Evolutionary conservation across 148 eudicot species (phyloP).

Genomic region (Camellia sinensis): DNA sequence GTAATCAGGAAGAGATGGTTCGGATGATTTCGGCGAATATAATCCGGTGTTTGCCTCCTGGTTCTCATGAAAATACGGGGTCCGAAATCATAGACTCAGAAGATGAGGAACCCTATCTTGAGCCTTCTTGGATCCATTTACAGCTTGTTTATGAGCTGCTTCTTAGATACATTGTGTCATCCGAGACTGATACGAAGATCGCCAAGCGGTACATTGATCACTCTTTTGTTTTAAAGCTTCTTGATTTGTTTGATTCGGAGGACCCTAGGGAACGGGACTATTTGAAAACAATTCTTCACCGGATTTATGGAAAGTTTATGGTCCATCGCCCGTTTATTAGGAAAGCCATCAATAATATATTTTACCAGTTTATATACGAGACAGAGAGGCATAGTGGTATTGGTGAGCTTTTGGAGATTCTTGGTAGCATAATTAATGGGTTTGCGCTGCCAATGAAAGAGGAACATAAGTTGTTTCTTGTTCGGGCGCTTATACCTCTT

Average conservation of each 20-base stretch:
- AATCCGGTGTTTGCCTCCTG: conserved; percentile 51
- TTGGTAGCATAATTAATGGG: conserved; percentile 68
- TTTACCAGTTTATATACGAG: conserved; percentile 56
- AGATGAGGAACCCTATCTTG: conserved; percentile 57
- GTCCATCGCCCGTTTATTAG: conserved; percentile 64
- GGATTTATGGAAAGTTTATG: conserved; percentile 64
- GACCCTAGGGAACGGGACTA: conserved; percentile 55
- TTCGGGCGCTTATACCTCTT: conserved; percentile 61
- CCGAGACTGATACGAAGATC: conserved; percentile 54
- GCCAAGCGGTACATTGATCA: conserved; percentile 60
- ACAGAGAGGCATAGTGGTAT: conserved; percentile 63
- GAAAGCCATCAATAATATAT: conserved; percentile 53
- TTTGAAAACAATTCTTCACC: conserved; percentile 49
- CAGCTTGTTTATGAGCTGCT: conserved; percentile 61
- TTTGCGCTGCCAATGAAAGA: conserved; percentile 76
- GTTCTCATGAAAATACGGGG: conserved; percentile 52
- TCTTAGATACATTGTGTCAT: conserved; percentile 51
- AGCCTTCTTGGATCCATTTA: conserved; percentile 65
- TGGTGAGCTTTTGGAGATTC: conserved; percentile 61
- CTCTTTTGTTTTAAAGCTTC: conserved; percentile 49
- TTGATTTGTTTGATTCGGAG: conserved; percentile 58
- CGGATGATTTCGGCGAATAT: conserved; percentile 53
- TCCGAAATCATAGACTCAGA: conserved; percentile 46
- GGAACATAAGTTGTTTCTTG: conserved; percentile 64
- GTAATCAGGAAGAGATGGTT: conserved; percentile 57